Conservation (phyloP, 805 yeast genomes). For the Isabelozyma rhagii region DNA sequence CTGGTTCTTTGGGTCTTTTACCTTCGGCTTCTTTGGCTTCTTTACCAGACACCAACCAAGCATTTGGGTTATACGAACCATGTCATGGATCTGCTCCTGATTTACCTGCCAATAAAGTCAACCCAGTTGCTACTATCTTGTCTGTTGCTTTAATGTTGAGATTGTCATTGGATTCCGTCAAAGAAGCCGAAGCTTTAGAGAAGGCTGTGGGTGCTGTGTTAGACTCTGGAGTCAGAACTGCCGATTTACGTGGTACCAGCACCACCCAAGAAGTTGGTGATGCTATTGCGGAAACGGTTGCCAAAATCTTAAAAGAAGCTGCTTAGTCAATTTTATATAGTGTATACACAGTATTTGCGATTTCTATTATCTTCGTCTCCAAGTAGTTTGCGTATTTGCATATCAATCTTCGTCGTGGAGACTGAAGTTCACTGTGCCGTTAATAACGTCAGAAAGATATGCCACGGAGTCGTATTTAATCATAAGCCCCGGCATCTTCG, state of each 20-base stretch:
- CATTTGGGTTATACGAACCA: constrained; percentile 96
- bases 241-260: constrained; percentile 82
- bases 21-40: constrained; percentile 97
- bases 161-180: constrained; percentile 75
- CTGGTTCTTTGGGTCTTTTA: constrained; percentile 92
- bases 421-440: constrained; percentile 17
- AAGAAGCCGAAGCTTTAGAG: constrained; percentile 87
- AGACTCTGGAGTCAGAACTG: constrained; percentile 85
- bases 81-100: constrained; percentile 99
- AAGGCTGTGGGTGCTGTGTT: constrained; percentile 80
- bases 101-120: constrained; percentile 79
- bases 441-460: constrained; percentile 28
- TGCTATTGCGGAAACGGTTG: constrained; percentile 77
- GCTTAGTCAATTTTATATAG: neutral
- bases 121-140: constrained; percentile 92
- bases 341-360: too few relatives aligned
- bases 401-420: neutral
- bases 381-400: neutral
- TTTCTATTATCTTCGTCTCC: too few relatives aligned
- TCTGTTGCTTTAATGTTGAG: constrained; percentile 98
- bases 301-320: constrained; percentile 41
- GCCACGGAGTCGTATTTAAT: constrained; percentile 23
- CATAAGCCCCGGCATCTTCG: neutral
- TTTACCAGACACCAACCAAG: constrained; percentile 90
- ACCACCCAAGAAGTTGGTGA: constrained; percentile 91